Percentiles rank a stretch among this genome's conserved stretches.
These are phyloP conservation scores for Magnaporthales sp. DNA, from an alignment of 2,329 filamentous ascomycete species.

Conservation along the genomic window DNA sequence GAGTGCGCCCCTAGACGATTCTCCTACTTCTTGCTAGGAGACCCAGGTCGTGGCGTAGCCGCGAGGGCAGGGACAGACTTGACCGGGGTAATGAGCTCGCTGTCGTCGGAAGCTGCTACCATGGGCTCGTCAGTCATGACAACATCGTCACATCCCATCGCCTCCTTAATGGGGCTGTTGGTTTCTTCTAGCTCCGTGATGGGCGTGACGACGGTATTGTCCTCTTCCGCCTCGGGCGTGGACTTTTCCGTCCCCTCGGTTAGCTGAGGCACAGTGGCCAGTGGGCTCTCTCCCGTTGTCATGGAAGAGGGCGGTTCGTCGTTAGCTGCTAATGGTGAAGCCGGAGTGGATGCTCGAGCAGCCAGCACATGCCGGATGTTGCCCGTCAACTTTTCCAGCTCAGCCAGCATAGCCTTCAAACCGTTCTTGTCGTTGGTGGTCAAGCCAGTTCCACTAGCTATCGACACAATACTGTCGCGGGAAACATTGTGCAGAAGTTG, in stretches of 20 bases:
- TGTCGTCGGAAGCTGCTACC: not conserved
- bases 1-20: not conserved
- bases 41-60: not conserved
- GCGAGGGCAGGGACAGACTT: not conserved
- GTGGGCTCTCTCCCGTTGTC: conserved; percentile 3
- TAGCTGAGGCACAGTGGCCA: conserved; percentile 1
- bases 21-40: not conserved
- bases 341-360: conserved; percentile 11
- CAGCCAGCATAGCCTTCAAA: conserved; percentile 38
- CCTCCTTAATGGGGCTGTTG: conserved; percentile 4
- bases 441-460: conserved; percentile 28
- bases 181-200: conserved; percentile 3
- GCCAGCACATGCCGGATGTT: conserved; percentile 20
- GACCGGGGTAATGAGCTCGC: conserved; percentile 3
- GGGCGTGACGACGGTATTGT: conserved; percentile 2
- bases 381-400: conserved; percentile 34
- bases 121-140: conserved; percentile 5
- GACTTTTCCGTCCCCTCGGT: conserved; percentile 5
- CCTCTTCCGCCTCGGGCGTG: conserved; percentile 5
- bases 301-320: conserved; percentile 1
- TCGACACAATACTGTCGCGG: conserved; percentile 33
- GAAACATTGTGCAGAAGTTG: conserved; percentile 39
- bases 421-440: conserved; percentile 31
- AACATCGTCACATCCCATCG: conserved; percentile 1
- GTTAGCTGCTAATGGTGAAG: not conserved